Base-by-base conservation (phyloP, 139 green algal genomes). In the Chlorella sp. region DNA sequence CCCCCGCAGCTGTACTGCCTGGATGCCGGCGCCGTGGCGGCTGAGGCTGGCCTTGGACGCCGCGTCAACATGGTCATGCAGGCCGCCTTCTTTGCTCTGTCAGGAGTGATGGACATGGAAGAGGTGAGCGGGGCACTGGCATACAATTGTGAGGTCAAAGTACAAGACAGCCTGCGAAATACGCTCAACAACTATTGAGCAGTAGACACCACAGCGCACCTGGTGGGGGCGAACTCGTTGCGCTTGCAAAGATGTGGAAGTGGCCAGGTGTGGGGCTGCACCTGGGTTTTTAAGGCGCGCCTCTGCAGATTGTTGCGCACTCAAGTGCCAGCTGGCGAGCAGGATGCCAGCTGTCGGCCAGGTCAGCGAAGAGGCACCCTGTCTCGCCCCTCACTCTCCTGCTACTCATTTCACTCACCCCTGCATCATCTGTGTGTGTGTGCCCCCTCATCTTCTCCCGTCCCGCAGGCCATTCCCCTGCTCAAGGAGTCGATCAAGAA, bases 41-140 rank as follows among this genome's bases (percentile, higher is more conserved):
- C 91, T 30, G 84, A 64, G 30, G 86, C 87, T 0, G 91, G 92
- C 28, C 90, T 96, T 53, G 94, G 94, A 73, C 93, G 94, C 87
- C 92, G 91, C 82, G 91, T 95, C 71, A 96, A 96, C 91, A 95
- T 95, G 92, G 92, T 95, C 48, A 94, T 96, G 94, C 94, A 96
- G 89, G 91, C 92, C 14, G 91, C 90, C n/a, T 96, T 96, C 94
- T 96, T 96, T 86, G 73, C 92, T 68, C 92, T 96, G 22, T 89
- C 80, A 3, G 89, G 88, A 30, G 94, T 96, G 78, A 80, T 96
- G 79, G 85, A 89, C 42, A 91, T 95, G 42, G 92, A 94, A 16
- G 89, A 92, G 91, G 88, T 81, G 60, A 15, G 37, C 48, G 21
- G 19, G 39, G n/a, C n/a, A n/a, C n/a, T n/a, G n/a, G n/a, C n/a